A percentile compares a stretch with the other conserved stretches of the same genome.
These are phyloP conservation scores for Blastobotrys malaysiensis DNA, from an alignment of 1,139 yeast genomes.

Conservation along the genomic window DNA sequence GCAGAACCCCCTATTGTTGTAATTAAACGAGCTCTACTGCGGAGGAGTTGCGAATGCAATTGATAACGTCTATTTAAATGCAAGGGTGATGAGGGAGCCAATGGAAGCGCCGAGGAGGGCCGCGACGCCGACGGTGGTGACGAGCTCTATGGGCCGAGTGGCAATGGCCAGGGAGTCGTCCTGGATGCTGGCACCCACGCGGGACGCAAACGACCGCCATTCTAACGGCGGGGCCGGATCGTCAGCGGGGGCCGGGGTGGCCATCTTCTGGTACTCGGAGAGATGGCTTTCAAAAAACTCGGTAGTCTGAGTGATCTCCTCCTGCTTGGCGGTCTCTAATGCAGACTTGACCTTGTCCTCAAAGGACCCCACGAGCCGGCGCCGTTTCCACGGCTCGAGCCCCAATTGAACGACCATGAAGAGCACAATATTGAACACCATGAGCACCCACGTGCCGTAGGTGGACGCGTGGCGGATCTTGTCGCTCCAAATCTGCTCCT, in stretches of 20 bases:
- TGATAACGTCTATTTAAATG: conserved; percentile 5
- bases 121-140: conserved; percentile 9
- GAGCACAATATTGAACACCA: conserved; percentile 78
- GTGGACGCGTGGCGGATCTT: conserved; percentile 90
- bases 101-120: conserved; percentile 10
- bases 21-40: too few relatives aligned
- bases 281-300: conserved; percentile 1
- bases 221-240: not conserved
- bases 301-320: conserved; percentile 9
- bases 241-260: not conserved
- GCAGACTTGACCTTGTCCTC: conserved; percentile 69
- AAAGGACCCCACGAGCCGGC: conserved; percentile 71
- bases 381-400: conserved; percentile 92
- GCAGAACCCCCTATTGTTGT: too few relatives aligned
- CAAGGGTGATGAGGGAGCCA: conserved; percentile 11
- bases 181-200: conserved; percentile 8
- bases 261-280: not conserved
- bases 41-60: too few relatives aligned
- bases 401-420: conserved; percentile 78
- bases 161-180: not conserved
- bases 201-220: conserved; percentile 6
- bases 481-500: conserved; percentile 98
- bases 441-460: conserved; percentile 91
- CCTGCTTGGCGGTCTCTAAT: conserved; percentile 30
- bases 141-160: conserved; percentile 7